phyloP scores from a whole-genome alignment of 768 basidiomycete species.

The Tubosaeta sp. region DNA sequence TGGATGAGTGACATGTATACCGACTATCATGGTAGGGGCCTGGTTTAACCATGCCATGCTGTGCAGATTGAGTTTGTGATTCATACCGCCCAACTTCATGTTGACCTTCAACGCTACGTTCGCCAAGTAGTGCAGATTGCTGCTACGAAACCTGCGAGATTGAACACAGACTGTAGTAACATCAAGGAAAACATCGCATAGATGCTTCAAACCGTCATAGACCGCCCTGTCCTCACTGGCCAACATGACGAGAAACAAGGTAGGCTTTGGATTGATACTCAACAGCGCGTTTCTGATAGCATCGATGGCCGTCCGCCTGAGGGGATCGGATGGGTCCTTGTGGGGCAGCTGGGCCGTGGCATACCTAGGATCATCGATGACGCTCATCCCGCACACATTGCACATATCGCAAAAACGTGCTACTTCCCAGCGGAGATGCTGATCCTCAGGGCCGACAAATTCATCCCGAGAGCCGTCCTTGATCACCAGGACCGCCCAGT shows the following conservation, averaged over 20 bases:
- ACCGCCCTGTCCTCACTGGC: constrained; percentile 44
- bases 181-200: constrained; percentile 47
- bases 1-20: constrained; percentile 73
- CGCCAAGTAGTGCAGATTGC: constrained; percentile 50
- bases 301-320: constrained; percentile 46
- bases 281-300: constrained; percentile 41
- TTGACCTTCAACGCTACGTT: constrained; percentile 55
- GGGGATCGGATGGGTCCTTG: constrained; percentile 50
- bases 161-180: constrained; percentile 71
- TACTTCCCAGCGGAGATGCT: constrained; percentile 42
- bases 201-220: constrained; percentile 51
- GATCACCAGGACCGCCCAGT: constrained; percentile 70
- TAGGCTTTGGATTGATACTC: constrained; percentile 37
- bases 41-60: constrained; percentile 36
- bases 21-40: constrained; percentile 49
- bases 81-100: constrained; percentile 54
- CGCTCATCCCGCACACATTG: constrained; percentile 54
- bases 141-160: constrained; percentile 63
- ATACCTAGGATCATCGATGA: constrained; percentile 33
- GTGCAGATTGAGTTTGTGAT: constrained; percentile 41
- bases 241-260: constrained; percentile 45
- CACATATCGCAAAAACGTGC: constrained; percentile 63
- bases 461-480: constrained; percentile 57
- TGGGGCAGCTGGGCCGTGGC: constrained; percentile 43
- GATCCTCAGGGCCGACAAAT: constrained; percentile 56